These are phyloP conservation scores for Crataegus laevigata DNA, from an alignment of 306 rosid genomes.

Conservation along the genomic window DNA sequence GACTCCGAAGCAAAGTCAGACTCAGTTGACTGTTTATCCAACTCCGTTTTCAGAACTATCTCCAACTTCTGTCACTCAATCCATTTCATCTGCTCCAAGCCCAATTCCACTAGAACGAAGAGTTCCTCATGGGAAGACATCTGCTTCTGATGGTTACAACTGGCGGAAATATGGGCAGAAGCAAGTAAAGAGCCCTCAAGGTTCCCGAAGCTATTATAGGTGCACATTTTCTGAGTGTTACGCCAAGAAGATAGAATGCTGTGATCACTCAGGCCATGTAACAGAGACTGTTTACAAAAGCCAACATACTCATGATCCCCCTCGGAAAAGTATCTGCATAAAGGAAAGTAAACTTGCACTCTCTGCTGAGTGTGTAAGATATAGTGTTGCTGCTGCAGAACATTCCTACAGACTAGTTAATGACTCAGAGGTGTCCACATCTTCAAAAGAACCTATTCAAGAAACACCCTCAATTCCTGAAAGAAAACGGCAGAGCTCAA, in stretches of 20 bases:
- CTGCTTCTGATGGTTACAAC: slow-evolving; percentile 86
- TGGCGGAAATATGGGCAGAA: slow-evolving; percentile 99
- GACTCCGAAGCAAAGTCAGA: slow-evolving; percentile 37
- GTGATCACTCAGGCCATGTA: slow-evolving; percentile 52
- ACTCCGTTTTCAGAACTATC: slow-evolving; percentile 41
- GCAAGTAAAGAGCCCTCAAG: slow-evolving; percentile 94
- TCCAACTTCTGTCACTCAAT: slow-evolving; percentile 74
- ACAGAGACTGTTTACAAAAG: slow-evolving; percentile 69
- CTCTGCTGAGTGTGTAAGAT: slow-evolving; percentile 36
- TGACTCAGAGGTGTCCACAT: slow-evolving; percentile 45
- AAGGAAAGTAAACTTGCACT: slow-evolving; percentile 44
- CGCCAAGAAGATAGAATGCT: slow-evolving; percentile 86
- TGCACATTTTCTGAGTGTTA: slow-evolving; percentile 67
- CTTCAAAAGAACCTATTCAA: slow-evolving; percentile 44
- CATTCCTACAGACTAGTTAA: slow-evolving; percentile 30
- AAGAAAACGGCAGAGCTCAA: slow-evolving; percentile 42
- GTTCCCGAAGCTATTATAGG: slow-evolving; percentile 89
- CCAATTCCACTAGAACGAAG: slow-evolving; percentile 33
- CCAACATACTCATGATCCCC: slow-evolving; percentile 82
- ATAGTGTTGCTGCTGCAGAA: slow-evolving; percentile 25
- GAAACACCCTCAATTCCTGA: slow-evolving; percentile 39
- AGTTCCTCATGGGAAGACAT: slow-evolving; percentile 42
- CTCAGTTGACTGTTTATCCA: slow-evolving; percentile 33
- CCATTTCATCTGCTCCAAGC: slow-evolving; percentile 51
- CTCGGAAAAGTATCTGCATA: slow-evolving; percentile 36